These are phyloP conservation scores for Corylus avellana DNA, from an alignment of 306 rosid genomes.

Conservation along the genomic window DNA sequence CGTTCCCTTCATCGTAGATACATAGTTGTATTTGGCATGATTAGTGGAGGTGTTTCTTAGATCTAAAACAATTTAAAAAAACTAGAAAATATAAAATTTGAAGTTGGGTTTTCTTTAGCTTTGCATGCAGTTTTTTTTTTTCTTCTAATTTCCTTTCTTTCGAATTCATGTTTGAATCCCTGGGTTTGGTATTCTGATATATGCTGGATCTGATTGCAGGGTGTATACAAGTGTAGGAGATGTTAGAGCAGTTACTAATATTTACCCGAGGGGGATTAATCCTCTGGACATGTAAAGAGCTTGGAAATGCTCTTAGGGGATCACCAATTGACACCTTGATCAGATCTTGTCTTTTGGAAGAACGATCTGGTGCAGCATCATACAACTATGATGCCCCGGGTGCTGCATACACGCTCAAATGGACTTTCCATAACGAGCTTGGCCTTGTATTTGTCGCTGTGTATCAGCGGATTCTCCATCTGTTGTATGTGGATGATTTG, in stretches of 20 bases:
- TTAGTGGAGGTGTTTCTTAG: background rate
- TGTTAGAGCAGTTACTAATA: constrained; percentile 90
- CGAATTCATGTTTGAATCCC: background rate
- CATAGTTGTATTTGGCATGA: background rate
- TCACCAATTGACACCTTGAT: constrained; percentile 92
- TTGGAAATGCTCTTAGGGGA: constrained; percentile 82
- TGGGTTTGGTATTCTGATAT: background rate
- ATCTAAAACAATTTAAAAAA: background rate
- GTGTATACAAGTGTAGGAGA: constrained; percentile 31
- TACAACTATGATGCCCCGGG: constrained; percentile 82
- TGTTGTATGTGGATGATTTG: constrained; percentile 80
- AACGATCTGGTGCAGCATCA: constrained; percentile 80
- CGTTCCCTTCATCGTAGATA: background rate
- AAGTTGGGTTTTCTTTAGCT: background rate
- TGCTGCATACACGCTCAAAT: constrained; percentile 85
- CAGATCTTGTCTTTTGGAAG: constrained; percentile 92
- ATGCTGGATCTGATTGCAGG: constrained; percentile 38
- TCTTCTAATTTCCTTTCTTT: background rate
- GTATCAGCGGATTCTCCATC: constrained; percentile 81
- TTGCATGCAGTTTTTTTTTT: background rate
- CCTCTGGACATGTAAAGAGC: constrained; percentile 89
- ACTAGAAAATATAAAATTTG: background rate
- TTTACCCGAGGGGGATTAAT: constrained; percentile 91
- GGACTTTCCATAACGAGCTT: constrained; percentile 92
- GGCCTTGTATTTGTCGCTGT: constrained; percentile 92